Evolutionary conservation across 2,329 filamentous ascomycete genomes (phyloP).

Genomic region (Fusarium hostae): DNA sequence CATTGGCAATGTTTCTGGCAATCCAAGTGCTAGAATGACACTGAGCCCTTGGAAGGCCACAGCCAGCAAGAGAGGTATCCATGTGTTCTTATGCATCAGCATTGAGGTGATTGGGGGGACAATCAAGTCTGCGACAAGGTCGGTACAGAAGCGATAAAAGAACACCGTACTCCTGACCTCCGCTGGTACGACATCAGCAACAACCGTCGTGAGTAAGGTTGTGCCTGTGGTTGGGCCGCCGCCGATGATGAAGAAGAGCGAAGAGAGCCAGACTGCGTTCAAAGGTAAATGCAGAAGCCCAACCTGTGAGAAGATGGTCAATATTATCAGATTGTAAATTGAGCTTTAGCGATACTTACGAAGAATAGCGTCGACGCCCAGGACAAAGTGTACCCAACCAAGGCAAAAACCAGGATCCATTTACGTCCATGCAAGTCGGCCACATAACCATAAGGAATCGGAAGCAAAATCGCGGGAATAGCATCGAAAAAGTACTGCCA

Average conservation of each 20-base stretch:
- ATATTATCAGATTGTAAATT: background rate
- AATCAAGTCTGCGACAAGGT: background rate
- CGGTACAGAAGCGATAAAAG: conserved; percentile 8
- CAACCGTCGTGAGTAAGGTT: conserved; percentile 3
- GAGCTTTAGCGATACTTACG: background rate
- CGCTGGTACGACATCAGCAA: conserved; percentile 1
- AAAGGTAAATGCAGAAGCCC: background rate
- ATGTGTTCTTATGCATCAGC: conserved; percentile 2
- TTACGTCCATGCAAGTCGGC: conserved; percentile 1
- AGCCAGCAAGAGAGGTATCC: conserved; percentile 1
- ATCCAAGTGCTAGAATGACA: background rate
- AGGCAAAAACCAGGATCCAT: background rate
- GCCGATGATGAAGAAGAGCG: background rate
- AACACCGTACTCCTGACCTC: conserved; percentile 1
- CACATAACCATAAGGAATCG: background rate
- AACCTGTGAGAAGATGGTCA: background rate
- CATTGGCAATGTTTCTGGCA: conserved; percentile 1
- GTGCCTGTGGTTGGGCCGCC: conserved; percentile 1
- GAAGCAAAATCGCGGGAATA: background rate
- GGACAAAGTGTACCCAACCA: conserved; percentile 2
- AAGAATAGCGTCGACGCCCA: background rate
- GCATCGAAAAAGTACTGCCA: conserved; percentile 13
- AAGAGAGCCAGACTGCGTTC: background rate
- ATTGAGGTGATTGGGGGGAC: background rate
- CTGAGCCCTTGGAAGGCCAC: background rate